Evolutionary conservation across 441 rosid genomes (phyloP), one percentile per base, ranked within the genome.

Genomic region (Flueggea neowawraea): DNA sequence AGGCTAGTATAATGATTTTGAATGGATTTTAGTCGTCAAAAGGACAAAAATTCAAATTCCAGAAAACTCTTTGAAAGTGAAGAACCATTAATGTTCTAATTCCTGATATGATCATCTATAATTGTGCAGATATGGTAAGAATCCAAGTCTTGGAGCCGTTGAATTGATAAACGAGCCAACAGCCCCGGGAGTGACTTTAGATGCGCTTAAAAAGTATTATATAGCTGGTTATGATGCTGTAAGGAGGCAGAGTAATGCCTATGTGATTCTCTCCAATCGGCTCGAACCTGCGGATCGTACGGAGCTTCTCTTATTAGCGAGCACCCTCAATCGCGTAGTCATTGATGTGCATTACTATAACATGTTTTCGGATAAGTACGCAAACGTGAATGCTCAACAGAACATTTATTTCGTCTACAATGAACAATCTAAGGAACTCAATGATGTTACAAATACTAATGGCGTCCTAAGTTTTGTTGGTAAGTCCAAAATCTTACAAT

Each of bases 331-430:
- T 31, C n/a, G 68, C 0, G 65, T 60, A 16, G 85, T 39, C 61
- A 73, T 81, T n/a, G 79, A 81, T 45, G 80, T 81, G 61, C 82
- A 78, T 62, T 81, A 73, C 58, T 81, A 81, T 70, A 81, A 62
- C 49, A 65, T 75, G 4, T 81, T 52, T 15, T 13, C 52, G 1
- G 60, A 49, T 5, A 12, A 6, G 31, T 78, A 61, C 16, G 33
- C 41, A 0, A 49, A 9, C 31, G 65, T 72, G 74, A 77, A 47
- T 8, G 66, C 41, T 4, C 64, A 78, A 33, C 65, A 67, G 63
- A 75, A 71, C 67, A 69, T 73, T 1, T 73, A 78, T 17, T 73
- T 12, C 60, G 54, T 81, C 64, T 4, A 70, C 10, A 59, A 57
- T 7, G 15, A 68, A 12, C 60, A 82, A 51, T 10, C 67, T 22